Percentiles rank a stretch among this genome's conserved stretches.
Evolutionary conservation across 1,284 basidiomycete genomes (phyloP).

Genomic region (Hymenochaete sp.): DNA sequence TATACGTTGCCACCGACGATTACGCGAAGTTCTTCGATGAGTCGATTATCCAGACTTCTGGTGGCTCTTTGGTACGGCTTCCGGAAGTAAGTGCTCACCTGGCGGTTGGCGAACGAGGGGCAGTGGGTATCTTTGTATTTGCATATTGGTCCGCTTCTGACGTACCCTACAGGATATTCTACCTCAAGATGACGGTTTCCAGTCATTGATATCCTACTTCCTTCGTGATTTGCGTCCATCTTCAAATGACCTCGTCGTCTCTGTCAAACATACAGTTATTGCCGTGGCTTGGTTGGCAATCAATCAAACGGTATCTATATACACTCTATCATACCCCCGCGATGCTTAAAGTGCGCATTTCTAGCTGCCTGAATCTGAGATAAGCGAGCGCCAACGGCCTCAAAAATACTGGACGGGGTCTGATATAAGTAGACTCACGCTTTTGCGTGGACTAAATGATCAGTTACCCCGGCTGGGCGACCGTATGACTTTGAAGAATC

Average conservation of each 20-base stretch:
- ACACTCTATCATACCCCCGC: slow-evolving; percentile 6
- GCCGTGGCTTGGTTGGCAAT: slow-evolving; percentile 85
- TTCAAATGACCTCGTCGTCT: slow-evolving; percentile 55
- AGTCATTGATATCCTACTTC: slow-evolving; percentile 39
- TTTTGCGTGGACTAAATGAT: slow-evolving; percentile 55
- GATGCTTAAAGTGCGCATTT: slow-evolving; percentile 12
- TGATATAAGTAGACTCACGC: slow-evolving; percentile 57
- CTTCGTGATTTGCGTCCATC: slow-evolving; percentile 36
- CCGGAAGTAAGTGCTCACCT: slow-evolving; percentile 70
- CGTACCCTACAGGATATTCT: slow-evolving; percentile 50
- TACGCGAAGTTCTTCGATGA: slow-evolving; percentile 77
- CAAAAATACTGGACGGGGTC: slow-evolving; percentile 66
- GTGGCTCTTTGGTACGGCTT: slow-evolving; percentile 53
- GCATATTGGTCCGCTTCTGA: not conserved
- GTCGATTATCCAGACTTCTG: slow-evolving; percentile 55
- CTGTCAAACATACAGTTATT: slow-evolving; percentile 70
- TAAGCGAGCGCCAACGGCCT: slow-evolving; percentile 55
- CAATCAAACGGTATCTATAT: slow-evolving; percentile 65
- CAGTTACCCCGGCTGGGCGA: slow-evolving; percentile 61
- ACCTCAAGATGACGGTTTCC: slow-evolving; percentile 35
- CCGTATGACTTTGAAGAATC: slow-evolving; percentile 47
- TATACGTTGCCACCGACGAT: slow-evolving; percentile 5
- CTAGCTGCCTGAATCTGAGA: slow-evolving; percentile 51
- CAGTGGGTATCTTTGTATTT: slow-evolving; percentile 31
- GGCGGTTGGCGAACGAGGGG: slow-evolving; percentile 60